Evolutionary conservation across 2,329 filamentous ascomycete genomes (phyloP), one percentile per base, ranked within the genome.

Genomic region (Byssothecium circinans): DNA sequence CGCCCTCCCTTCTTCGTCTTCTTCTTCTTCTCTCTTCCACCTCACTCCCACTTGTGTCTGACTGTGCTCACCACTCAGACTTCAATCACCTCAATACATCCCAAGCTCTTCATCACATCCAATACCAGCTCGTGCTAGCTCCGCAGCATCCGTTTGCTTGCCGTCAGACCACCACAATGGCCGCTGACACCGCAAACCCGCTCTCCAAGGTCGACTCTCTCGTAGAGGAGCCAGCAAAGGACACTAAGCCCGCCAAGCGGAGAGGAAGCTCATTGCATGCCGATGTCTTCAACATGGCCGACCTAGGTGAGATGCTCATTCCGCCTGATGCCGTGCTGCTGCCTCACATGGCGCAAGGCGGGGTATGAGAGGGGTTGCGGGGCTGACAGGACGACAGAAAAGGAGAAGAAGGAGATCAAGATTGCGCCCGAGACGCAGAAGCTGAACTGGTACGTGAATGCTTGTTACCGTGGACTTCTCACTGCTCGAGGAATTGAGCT

Each of bases 151-250:
- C 8, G 14, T 15, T 23, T 29, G 14, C 18, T 41, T 14, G 12
- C 15, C 14, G 23, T 33, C 29, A 10, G 27, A 42, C 40, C 40
- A 29, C 14, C 54, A 73, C 60, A 57, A 83, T 85, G 82, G 77
- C 82, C 64, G 74, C 78, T 56, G 78, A 75, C 52, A 67, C 64
- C 45, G 52, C 63, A 56, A 57, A 65, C 60, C 82, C 86, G 65
- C 83, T 95, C 70, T 81, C 82, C 75, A 95, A 95, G 80, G 85
- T 96, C 78, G 91, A 96, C 75, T 96, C 91, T 51, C 90, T 89
- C 78, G 84, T 95, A 68, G 85, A 90, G 70, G 89, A 89, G 74
- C 55, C 64, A 20, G 81, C 83, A 42, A 60, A 58, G 81, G 82
- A 64, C 85, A 85, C 49, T 82, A 85, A 69, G 85, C 90, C 57